These are phyloP conservation scores for Annulohypoxylon bovei DNA, from an alignment of 495 filamentous ascomycete genomes.

Conservation along the genomic window DNA sequence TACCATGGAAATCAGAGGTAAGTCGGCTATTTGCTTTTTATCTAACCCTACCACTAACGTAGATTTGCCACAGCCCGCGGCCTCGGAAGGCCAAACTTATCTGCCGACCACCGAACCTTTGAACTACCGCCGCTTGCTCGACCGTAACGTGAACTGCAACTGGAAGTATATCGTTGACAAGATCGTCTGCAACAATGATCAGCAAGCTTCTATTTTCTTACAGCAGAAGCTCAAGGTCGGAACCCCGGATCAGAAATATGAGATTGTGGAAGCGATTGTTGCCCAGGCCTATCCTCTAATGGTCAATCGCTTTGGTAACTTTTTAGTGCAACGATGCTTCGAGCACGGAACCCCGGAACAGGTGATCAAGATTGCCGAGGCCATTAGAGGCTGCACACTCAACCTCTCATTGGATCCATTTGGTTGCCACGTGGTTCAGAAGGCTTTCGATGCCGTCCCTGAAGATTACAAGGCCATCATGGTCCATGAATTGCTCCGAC, in stretches of 20 bases:
- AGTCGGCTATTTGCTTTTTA: constrained; percentile 27
- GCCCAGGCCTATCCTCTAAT: constrained; percentile 95
- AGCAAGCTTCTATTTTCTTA: constrained; percentile 97
- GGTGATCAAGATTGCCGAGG: constrained; percentile 91
- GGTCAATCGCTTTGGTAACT: constrained; percentile 98
- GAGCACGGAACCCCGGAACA: constrained; percentile 97
- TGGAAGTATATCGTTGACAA: constrained; percentile 99
- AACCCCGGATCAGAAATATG: constrained; percentile 93
- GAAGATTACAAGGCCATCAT: constrained; percentile 98
- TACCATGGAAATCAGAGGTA: constrained; percentile 65
- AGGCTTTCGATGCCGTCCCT: constrained; percentile 95
- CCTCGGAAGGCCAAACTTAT: constrained; percentile 76
- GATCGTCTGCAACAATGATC: constrained; percentile 98
- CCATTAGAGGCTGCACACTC: constrained; percentile 93
- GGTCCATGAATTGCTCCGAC: constrained; percentile 94
- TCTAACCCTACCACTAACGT: constrained; percentile 15
- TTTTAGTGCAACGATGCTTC: constrained; percentile 97
- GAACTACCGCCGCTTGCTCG: constrained; percentile 94
- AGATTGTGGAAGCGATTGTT: constrained; percentile 96
- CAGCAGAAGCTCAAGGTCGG: constrained; percentile 99
- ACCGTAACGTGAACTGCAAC: constrained; percentile 96
- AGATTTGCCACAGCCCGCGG: constrained; percentile 46
- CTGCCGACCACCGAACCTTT: constrained; percentile 90
- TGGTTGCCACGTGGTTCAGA: constrained; percentile 97
- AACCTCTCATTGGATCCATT: constrained; percentile 98